Base-by-base conservation (phyloP, 345 rosid species). In the Abelmoschus esculentus region DNA sequence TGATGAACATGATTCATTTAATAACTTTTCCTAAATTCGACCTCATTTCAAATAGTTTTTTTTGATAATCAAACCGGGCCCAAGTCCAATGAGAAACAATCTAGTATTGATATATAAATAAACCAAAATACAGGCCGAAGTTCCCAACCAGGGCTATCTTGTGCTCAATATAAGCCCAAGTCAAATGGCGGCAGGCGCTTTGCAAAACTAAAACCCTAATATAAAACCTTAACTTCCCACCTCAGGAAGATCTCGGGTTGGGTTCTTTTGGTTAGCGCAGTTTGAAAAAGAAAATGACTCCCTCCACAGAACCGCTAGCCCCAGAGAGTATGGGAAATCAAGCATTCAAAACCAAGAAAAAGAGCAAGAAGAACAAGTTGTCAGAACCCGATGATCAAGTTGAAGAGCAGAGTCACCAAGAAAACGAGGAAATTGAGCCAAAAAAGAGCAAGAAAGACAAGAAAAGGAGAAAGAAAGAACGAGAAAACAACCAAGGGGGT, bases 351-450 rank as follows among this genome's bases (percentile, higher is more conserved):
- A 53, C 7, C n/a, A 74, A 75, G 74, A 78, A 79, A 22, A 74
- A 85, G 66, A 83, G 73, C 75, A 73, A 86, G 73, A 72, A 82
- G 76, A 83, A 82, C 69, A 74, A 70, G 58, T 75, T 79, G 56
- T 14, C 56, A 14, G 67, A 72, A 56, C 14, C 19, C 12, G 71
- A 69, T 11, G 61, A 74, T 44, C 77, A 61, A 50, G 72, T 70
- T 18, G 85, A 76, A 8, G 4, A 72, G 26, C 26, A 22, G 26
- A 22, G 26, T 22, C 26, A 22, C 26, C 26, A 22, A 22, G 79
- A 76, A 32, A 69, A 72, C 47, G 68, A 61, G 28, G 74, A 72
- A 53, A 56, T 70, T 59, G 76, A 77, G 49, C 60, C 65, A 47
- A 67, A 70, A 1, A 73, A 66, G 76, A 79, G 76, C 64, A 82